phyloP scores from a whole-genome alignment of 1,284 basidiomycete genomes.

The Porphyrellus sp. region DNA sequence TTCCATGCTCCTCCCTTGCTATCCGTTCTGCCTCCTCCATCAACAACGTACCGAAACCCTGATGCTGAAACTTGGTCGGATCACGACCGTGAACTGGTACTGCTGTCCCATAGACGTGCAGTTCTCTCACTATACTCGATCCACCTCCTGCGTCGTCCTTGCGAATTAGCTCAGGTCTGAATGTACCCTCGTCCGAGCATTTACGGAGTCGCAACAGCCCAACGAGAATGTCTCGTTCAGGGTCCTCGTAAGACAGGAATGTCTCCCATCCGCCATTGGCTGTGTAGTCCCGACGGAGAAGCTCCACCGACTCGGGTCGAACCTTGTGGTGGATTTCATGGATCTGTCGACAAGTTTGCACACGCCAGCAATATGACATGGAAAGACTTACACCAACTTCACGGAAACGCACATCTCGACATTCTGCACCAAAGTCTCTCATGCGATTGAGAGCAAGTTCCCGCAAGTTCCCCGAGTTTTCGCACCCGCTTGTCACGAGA shows the following conservation, averaged over 20 bases:
- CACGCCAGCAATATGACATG: not conserved
- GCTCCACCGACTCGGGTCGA: slow-evolving; percentile 92
- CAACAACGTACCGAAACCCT: slow-evolving; percentile 94
- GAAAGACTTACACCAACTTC: slow-evolving; percentile 85
- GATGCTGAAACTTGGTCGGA: slow-evolving; percentile 96
- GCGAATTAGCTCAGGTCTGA: slow-evolving; percentile 85
- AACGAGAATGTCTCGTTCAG: slow-evolving; percentile 93
- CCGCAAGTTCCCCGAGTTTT: slow-evolving; percentile 95
- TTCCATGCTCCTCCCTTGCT: slow-evolving; percentile 96
- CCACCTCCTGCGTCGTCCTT: slow-evolving; percentile 70
- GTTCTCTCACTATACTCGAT: slow-evolving; percentile 92
- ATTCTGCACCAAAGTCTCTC: slow-evolving; percentile 98
- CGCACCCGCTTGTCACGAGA: slow-evolving; percentile 93
- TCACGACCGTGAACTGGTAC: slow-evolving; percentile 96
- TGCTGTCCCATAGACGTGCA: slow-evolving; percentile 99
- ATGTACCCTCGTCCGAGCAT: slow-evolving; percentile 95
- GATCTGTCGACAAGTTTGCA: slow-evolving; percentile 50
- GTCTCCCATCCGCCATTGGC: slow-evolving; percentile 99
- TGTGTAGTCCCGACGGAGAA: slow-evolving; percentile 94
- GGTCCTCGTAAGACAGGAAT: slow-evolving; percentile 98
- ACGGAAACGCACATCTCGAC: slow-evolving; percentile 94
- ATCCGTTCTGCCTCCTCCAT: slow-evolving; percentile 99
- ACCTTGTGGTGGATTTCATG: slow-evolving; percentile 99
- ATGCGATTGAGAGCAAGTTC: slow-evolving; percentile 95
- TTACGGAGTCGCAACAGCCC: slow-evolving; percentile 91